Evolutionary conservation across 352 stramenopile genomes (phyloP).

Genomic region (Pythium oligandrum): DNA sequence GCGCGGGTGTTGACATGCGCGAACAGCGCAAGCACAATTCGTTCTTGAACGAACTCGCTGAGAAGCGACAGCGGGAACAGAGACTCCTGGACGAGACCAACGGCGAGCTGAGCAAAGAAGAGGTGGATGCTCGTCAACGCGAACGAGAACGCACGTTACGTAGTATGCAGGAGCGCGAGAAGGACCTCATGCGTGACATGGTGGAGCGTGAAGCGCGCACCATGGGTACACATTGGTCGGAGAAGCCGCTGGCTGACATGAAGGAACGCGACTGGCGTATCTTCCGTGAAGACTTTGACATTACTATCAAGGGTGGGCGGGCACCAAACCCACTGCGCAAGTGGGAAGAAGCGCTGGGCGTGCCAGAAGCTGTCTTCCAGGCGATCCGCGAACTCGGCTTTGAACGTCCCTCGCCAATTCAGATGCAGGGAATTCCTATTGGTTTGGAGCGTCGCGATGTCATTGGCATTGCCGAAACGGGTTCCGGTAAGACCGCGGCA

Average conservation of each 20-base stretch:
- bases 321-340: slow-evolving; percentile 93
- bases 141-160: slow-evolving; percentile 65
- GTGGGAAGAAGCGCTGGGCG: slow-evolving; percentile 71
- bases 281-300: slow-evolving; percentile 99
- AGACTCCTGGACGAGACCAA: slow-evolving; percentile 58
- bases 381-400: slow-evolving; percentile 93
- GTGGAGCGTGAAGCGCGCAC: slow-evolving; percentile 60
- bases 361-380: slow-evolving; percentile 78
- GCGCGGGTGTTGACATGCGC: slow-evolving; percentile 90
- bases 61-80: slow-evolving; percentile 84
- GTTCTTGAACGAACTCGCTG: slow-evolving; percentile 83
- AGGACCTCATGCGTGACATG: slow-evolving; percentile 57
- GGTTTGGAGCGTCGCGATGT: slow-evolving; percentile 95
- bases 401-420: slow-evolving; percentile 96
- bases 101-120: slow-evolving; percentile 47
- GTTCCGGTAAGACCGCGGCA: slow-evolving; percentile 97
- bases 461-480: slow-evolving; percentile 99
- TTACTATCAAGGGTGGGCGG: slow-evolving; percentile 87
- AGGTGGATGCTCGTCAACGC: slow-evolving; percentile 55
- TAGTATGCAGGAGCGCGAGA: slow-evolving; percentile 70
- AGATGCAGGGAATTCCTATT: slow-evolving; percentile 97
- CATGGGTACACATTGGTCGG: slow-evolving; percentile 88
- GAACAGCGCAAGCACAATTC: slow-evolving; percentile 91
- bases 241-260: slow-evolving; percentile 94
- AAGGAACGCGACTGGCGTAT: slow-evolving; percentile 98